Conservation (phyloP, 2,329 filamentous ascomycete species). For the Chaetomium sp. region DNA sequence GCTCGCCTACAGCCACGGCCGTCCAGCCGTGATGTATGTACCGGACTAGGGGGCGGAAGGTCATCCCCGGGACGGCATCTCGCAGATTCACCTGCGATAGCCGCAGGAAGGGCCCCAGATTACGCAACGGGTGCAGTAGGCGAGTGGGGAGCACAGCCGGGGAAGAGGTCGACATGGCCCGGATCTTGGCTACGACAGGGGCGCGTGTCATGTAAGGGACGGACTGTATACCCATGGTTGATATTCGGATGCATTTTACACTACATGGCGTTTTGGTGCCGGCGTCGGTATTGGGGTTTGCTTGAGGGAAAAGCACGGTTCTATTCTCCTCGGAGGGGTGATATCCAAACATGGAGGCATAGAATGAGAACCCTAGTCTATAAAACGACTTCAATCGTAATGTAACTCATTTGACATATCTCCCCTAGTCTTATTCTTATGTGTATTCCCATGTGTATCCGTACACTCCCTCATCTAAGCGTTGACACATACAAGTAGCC, state of each 20-base stretch:
- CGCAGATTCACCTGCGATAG: constrained; percentile 1
- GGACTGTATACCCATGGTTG: neutral
- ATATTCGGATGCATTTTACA: neutral
- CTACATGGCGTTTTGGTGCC: neutral
- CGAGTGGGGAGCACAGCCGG: constrained; percentile 8
- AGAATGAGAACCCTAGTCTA: neutral
- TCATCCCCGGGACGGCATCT: constrained; percentile 6
- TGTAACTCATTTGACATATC: neutral
- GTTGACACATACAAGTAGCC: neutral
- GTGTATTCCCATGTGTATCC: neutral
- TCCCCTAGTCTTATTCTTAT: too few species aligned
- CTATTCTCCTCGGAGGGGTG: neutral
- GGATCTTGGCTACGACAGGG: constrained; percentile 17
- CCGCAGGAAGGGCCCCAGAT: neutral
- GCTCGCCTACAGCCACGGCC: neutral
- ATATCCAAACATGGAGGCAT: neutral
- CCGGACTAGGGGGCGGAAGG: neutral
- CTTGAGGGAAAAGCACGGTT: neutral
- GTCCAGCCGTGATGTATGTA: too few species aligned
- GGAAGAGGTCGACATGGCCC: constrained; percentile 12
- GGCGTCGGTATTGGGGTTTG: neutral
- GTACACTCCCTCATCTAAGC: neutral
- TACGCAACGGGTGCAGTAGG: constrained; percentile 5
- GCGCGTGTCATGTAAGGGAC: constrained; percentile 5
- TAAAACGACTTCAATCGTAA: neutral